These are phyloP conservation scores for Hamamelis virginiana DNA, from an alignment of 164 flowering plant genomes.

Conservation along the genomic window DNA sequence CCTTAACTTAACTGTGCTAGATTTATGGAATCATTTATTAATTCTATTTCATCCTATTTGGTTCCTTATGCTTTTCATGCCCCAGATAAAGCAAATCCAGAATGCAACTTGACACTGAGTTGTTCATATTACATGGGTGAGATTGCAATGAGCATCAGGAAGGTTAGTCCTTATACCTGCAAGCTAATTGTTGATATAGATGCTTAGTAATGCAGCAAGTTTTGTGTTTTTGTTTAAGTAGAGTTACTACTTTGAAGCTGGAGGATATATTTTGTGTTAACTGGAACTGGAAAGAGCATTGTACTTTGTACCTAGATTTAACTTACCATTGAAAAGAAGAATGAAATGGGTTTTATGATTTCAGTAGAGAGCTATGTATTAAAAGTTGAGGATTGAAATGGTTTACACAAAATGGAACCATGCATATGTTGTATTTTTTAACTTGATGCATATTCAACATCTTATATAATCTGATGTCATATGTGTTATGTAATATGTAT, in stretches of 20 bases:
- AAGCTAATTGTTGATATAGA: neutral
- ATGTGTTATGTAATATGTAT: no score
- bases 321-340: neutral
- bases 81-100: constrained; percentile 84
- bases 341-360: neutral
- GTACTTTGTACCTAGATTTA: neutral
- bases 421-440: no score
- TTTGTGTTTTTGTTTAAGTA: no score
- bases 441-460: no score
- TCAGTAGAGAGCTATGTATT: neutral
- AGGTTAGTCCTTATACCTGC: constrained; percentile 40
- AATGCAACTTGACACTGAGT: constrained; percentile 66
- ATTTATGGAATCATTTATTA: no score
- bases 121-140: constrained; percentile 89
- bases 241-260: neutral
- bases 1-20: no score
- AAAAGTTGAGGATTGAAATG: no score
- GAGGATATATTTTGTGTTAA: neutral
- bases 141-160: constrained; percentile 77
- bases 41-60: neutral
- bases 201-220: neutral
- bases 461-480: no score
- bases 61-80: constrained; percentile 2
- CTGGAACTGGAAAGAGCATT: neutral
- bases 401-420: no score